These are phyloP conservation scores for Populus pruinosa DNA, from an alignment of 345 rosid genomes.

Conservation along the genomic window DNA sequence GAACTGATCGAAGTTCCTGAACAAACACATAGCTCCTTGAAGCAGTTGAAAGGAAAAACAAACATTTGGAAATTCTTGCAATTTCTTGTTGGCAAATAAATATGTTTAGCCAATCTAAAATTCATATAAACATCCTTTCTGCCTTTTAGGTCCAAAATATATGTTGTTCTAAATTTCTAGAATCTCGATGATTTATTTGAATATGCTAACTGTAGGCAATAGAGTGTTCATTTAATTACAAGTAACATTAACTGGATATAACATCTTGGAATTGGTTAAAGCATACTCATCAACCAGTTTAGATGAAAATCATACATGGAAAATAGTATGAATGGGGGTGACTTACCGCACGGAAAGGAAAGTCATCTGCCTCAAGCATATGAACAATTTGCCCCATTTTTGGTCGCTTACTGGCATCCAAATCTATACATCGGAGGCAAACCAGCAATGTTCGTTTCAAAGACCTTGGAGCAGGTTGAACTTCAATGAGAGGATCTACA, in stretches of 20 bases:
- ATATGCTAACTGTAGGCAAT: neutral
- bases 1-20: slow-evolving; percentile 47
- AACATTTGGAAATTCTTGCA: neutral
- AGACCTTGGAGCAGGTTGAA: slow-evolving; percentile 62
- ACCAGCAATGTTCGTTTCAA: slow-evolving; percentile 71
- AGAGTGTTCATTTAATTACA: neutral
- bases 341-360: slow-evolving; percentile 80
- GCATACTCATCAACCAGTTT: neutral
- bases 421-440: slow-evolving; percentile 90
- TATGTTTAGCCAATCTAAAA: no score
- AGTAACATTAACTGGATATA: neutral
- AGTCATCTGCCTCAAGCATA: slow-evolving; percentile 96
- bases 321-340: neutral
- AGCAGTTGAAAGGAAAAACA: neutral
- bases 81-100: neutral
- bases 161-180: neutral
- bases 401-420: slow-evolving; percentile 77
- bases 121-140: no score
- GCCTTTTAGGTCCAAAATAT: neutral
- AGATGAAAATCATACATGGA: neutral
- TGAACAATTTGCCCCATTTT: slow-evolving; percentile 97
- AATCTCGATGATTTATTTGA: neutral
- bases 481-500: slow-evolving; percentile 69
- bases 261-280: neutral
- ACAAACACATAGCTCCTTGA: neutral